Evolutionary conservation across 2,329 filamentous ascomycete genomes (phyloP).

Genomic region (Lachnellula hyalina): DNA sequence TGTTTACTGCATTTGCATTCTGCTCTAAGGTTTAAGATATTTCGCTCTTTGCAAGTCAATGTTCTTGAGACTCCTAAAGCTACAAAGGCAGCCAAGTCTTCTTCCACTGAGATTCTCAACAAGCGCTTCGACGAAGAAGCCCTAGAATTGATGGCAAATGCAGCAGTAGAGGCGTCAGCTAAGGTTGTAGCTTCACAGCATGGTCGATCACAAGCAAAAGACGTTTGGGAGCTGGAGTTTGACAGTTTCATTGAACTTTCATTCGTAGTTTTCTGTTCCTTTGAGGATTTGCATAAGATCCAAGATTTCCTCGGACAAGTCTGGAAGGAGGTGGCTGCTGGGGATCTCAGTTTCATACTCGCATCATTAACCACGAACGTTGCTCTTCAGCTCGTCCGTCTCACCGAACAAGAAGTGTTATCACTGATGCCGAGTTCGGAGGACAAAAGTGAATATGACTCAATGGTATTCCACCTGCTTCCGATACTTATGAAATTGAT

Average conservation of each 20-base stretch:
- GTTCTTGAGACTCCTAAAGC: too few species aligned
- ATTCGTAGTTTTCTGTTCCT: constrained; percentile 2
- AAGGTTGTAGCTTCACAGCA: background rate
- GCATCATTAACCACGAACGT: constrained; percentile 25
- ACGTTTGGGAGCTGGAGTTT: background rate
- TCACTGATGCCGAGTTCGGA: background rate
- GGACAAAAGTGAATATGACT: background rate
- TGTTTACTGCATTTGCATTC: too few species aligned
- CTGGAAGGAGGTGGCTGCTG: constrained; percentile 1
- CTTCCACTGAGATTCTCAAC: background rate
- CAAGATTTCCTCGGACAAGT: constrained; percentile 2
- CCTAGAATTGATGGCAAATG: background rate
- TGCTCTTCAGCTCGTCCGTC: constrained; percentile 1
- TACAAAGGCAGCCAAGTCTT: background rate
- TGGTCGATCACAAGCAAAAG: background rate
- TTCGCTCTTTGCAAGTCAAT: too few species aligned
- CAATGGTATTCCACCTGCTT: background rate
- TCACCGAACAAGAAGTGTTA: constrained; percentile 1
- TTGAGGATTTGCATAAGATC: constrained; percentile 6
- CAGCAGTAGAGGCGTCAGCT: background rate
- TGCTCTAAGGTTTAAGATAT: too few species aligned
- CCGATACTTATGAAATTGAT: background rate
- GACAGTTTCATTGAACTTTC: background rate
- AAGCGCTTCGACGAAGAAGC: constrained; percentile 1
- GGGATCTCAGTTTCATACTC: constrained; percentile 8